Evolutionary conservation across 78 protist genomes (phyloP), one percentile per base, ranked within the genome.

Genomic region (Dictyostelium discoideum): DNA sequence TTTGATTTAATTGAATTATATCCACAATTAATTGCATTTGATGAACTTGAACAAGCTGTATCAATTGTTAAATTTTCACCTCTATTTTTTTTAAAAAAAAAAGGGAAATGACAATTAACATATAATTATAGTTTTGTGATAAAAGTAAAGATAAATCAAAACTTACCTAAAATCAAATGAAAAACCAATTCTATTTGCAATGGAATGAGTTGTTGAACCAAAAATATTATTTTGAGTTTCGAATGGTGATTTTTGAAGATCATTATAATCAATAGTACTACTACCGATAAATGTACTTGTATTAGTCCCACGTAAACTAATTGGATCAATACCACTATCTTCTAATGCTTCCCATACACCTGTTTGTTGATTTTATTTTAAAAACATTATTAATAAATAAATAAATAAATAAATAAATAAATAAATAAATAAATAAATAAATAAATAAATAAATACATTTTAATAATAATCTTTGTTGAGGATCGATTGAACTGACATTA

Each of bases 21-120:
- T 2, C 84, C 84, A 18, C 20, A 40, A 22, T 78, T 37, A 42
- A 78, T 42, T 37, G 84, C 60, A 42, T 77, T 77, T 40, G 96
- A 92, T 10, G 98, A 87, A 22, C 96, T 80, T 20, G 97, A 87
- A 84, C 99, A 98, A 22, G 99, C 99, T 20, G 99, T 96, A 76
- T 98, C 99, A 10, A 98, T 39, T 10, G 95, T 26, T 3, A 92
- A 8, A 16, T 74, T 81, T 22, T 97, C 97, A n/a, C 99, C 99
- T 24, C 42, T 1, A 32, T 32, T 32, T 32, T 13, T 20, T 13
- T 16, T 16, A 1, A 54, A 54, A 4, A 16, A 1, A 60, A 60
- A 5, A 16, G n/a, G n/a, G 37, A 32, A 32, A 32, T 32, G 37
- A 32, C 1, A 32, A 32, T 32, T 32, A 32, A 32, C 1, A n/a